phyloP scores from a whole-genome alignment of 2,329 filamentous ascomycete genomes.

The Fusarium sp. region DNA sequence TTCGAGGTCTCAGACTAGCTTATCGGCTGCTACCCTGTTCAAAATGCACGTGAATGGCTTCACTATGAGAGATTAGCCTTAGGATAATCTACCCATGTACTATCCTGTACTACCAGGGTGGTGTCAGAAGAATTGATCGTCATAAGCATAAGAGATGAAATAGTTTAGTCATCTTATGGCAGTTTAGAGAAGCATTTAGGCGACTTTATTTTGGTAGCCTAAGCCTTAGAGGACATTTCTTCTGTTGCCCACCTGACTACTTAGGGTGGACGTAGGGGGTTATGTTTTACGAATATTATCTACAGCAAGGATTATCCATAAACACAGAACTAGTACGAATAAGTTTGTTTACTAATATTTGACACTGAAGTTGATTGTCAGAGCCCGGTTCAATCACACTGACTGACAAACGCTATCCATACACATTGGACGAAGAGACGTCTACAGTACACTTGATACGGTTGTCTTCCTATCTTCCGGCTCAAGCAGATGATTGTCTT shows the following conservation, averaged over 20 bases:
- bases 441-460: background rate
- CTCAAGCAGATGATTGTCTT: background rate
- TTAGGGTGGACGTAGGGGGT: background rate
- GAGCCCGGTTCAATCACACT: background rate
- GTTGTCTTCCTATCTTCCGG: background rate
- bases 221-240: too few species aligned
- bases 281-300: background rate
- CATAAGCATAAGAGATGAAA: too few species aligned
- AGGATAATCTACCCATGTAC: background rate
- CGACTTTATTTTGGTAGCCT: too few species aligned
- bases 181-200: too few species aligned
- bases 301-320: background rate
- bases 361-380: background rate
- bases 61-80: background rate
- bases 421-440: background rate
- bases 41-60: constrained; percentile 27
- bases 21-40: constrained; percentile 1
- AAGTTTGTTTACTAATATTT: background rate
- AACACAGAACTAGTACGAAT: background rate
- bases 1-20: background rate
- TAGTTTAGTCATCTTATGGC: too few species aligned
- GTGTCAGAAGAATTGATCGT: too few species aligned
- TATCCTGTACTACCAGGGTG: background rate
- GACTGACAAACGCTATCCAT: background rate
- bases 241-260: background rate